Conservation (phyloP, 306 rosid genomes). For the Trichosanthes cucumerina region DNA sequence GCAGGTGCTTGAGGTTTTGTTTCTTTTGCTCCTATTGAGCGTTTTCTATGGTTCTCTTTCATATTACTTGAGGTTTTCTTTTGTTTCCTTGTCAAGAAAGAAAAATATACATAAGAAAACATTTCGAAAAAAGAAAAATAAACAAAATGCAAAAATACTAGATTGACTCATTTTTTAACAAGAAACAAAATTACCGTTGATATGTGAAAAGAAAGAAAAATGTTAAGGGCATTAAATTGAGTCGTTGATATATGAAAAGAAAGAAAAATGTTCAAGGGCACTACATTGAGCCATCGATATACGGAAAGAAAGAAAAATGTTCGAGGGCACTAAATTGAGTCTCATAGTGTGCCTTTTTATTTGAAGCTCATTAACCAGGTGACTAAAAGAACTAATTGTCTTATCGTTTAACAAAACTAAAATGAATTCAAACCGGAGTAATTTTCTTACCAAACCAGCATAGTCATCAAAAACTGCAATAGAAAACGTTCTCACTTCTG, state of each 20-base stretch:
- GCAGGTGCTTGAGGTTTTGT: neutral
- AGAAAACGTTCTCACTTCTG: constrained; percentile 72
- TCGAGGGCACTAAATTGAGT: neutral
- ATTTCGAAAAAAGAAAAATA: neutral
- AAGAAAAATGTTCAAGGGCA: neutral
- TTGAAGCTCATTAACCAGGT: neutral
- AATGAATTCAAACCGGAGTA: neutral
- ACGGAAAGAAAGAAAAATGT: neutral
- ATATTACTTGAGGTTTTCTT: neutral
- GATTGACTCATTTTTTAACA: neutral
- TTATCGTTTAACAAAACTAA: neutral
- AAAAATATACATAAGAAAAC: neutral
- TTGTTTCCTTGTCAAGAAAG: neutral
- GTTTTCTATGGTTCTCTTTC: neutral
- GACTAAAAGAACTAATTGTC: neutral
- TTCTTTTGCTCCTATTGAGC: neutral
- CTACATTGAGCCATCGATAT: neutral
- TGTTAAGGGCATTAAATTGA: neutral
- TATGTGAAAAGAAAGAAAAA: neutral
- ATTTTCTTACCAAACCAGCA: constrained; percentile 86
- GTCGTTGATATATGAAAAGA: no score
- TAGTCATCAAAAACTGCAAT: constrained; percentile 92
- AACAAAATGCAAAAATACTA: neutral
- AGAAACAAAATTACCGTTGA: neutral
- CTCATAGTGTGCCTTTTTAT: neutral